Evolutionary conservation across 208 protist genomes (phyloP).

Genomic region (Leishmania braziliensis): DNA sequence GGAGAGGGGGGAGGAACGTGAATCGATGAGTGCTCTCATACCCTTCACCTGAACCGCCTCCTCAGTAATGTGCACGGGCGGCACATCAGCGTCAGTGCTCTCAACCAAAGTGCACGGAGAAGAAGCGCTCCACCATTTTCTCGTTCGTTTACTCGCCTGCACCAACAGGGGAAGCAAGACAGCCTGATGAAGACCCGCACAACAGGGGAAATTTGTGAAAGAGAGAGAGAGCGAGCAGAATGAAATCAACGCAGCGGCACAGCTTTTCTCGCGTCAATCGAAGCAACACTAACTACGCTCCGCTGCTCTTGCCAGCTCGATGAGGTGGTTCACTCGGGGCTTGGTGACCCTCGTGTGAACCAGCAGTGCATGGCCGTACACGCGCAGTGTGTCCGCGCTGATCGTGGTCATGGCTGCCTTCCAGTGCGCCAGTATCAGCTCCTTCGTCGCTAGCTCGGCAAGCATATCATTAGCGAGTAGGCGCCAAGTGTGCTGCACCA

Average conservation of each 20-base stretch:
- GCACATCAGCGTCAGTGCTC: background rate
- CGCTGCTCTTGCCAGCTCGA: background rate
- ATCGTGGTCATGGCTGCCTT: conserved; percentile 20
- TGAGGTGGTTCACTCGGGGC: conserved; percentile 33
- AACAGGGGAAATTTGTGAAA: background rate
- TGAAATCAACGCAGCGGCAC: background rate
- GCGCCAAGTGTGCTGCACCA: conserved; percentile 8
- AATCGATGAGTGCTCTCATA: background rate
- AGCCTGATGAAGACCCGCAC: background rate
- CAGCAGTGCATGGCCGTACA: conserved; percentile 64
- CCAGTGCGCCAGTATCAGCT: conserved; percentile 60
- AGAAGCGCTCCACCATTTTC: background rate
- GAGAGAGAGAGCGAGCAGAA: background rate
- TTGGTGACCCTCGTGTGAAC: conserved; percentile 31
- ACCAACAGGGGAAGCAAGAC: background rate
- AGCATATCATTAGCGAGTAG: conserved; percentile 48
- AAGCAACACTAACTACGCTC: background rate
- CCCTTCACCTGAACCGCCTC: background rate
- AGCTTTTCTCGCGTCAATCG: background rate
- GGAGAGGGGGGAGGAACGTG: background rate
- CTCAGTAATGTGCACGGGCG: background rate
- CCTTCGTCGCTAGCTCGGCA: conserved; percentile 40
- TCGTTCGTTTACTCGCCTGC: background rate
- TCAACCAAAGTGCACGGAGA: too few species aligned
- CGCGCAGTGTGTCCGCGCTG: conserved; percentile 53